Conservation (phyloP, 2,329 filamentous ascomycete genomes). For the Apiospora arundinis region DNA sequence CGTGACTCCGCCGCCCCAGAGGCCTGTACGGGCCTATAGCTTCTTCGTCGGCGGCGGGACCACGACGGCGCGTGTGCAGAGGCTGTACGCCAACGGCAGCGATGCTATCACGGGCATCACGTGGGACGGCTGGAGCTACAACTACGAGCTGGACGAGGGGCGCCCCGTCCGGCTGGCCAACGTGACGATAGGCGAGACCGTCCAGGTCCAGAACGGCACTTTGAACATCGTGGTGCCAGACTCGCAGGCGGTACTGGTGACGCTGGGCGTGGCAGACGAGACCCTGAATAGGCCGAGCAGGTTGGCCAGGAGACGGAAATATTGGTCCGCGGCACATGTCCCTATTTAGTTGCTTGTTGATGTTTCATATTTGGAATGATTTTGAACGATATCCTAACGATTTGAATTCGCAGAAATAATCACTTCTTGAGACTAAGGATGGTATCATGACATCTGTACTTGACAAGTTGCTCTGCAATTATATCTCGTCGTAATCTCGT, state of each 20-base stretch:
- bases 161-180: slow-evolving; percentile 60
- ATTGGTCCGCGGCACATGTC: not conserved
- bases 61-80: slow-evolving; percentile 45
- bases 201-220: slow-evolving; percentile 44
- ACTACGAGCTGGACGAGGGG: slow-evolving; percentile 62
- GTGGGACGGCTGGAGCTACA: slow-evolving; percentile 67
- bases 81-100: slow-evolving; percentile 66
- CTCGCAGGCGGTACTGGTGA: slow-evolving; percentile 49
- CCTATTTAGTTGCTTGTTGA: not conserved
- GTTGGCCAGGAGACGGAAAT: not conserved
- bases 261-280: slow-evolving; percentile 30
- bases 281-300: not conserved
- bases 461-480: not conserved
- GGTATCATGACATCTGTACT: not conserved
- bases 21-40: slow-evolving; percentile 46
- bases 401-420: not conserved
- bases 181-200: slow-evolving; percentile 57
- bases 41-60: slow-evolving; percentile 37
- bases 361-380: not conserved
- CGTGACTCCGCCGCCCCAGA: slow-evolving; percentile 25
- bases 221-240: slow-evolving; percentile 48
- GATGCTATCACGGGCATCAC: slow-evolving; percentile 67
- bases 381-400: not conserved
- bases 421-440: too few species aligned
- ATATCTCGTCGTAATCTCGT: not conserved